A percentile compares a stretch with the other conserved stretches of the same genome.
phyloP scores from a whole-genome alignment of 768 basidiomycete genomes.

The Xerocomellus dryophilus region DNA sequence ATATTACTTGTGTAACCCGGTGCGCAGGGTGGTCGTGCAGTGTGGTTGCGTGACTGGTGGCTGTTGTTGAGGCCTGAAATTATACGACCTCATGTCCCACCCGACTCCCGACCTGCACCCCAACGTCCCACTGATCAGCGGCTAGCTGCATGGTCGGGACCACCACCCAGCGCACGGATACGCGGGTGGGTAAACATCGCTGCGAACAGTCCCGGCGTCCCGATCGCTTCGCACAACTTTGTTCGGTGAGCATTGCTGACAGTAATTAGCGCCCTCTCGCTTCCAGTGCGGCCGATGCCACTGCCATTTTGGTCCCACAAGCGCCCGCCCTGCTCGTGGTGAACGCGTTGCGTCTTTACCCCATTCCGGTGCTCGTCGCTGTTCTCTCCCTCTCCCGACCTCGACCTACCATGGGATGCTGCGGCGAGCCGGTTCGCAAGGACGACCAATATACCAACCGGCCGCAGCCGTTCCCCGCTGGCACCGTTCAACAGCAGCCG shows the following conservation, averaged over 20 bases:
- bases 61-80: not conserved
- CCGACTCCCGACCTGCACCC: too few species aligned
- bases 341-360: not conserved
- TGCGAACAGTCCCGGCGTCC: too few species aligned
- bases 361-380: not conserved
- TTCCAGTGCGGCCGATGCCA: conserved; percentile 6
- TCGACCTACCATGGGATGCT: conserved; percentile 54
- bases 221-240: too few species aligned
- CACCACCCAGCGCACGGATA: too few species aligned
- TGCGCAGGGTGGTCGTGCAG: too few species aligned
- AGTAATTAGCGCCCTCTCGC: not conserved
- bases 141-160: too few species aligned
- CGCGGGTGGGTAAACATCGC: too few species aligned
- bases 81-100: not conserved
- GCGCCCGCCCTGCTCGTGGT: conserved; percentile 9
- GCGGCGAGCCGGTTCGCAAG: conserved; percentile 46
- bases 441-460: conserved; percentile 36
- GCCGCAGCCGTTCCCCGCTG: conserved; percentile 26
- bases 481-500: conserved; percentile 54
- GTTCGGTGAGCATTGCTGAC: not conserved
- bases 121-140: too few species aligned
- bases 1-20: too few species aligned
- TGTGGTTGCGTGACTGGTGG: too few species aligned
- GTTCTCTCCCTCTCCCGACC: not conserved
- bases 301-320: conserved; percentile 10